phyloP scores from a whole-genome alignment of 306 rosid genomes.

The Gynostemma pentaphyllum region DNA sequence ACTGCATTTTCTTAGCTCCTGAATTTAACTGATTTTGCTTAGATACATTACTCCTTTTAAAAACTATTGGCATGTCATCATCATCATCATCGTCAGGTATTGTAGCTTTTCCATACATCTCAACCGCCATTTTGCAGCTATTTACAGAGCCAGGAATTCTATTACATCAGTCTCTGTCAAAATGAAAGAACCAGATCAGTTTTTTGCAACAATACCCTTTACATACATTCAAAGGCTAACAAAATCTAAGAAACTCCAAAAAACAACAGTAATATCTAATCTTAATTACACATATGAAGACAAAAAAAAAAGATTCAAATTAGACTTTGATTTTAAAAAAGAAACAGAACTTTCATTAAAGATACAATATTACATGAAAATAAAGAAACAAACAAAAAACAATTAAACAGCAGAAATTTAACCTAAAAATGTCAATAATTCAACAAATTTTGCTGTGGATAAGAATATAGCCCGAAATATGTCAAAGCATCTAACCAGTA shows the following conservation, averaged over 20 bases:
- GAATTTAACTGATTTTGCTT: slow-evolving; percentile 29
- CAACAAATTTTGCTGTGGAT: too few species aligned
- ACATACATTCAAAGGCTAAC: not conserved
- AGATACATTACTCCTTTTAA: slow-evolving; percentile 24
- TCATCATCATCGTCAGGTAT: slow-evolving; percentile 14
- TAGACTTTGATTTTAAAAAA: too few species aligned
- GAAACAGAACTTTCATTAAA: not conserved
- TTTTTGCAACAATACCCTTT: not conserved
- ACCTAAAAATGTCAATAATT: not conserved
- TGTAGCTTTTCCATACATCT: slow-evolving; percentile 19
- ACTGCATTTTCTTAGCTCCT: slow-evolving; percentile 20
- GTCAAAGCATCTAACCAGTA: not conserved
- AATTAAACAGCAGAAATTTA: not conserved
- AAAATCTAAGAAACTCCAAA: not conserved
- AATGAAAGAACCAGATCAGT: not conserved
- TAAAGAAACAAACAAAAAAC: not conserved
- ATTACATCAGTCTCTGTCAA: slow-evolving; percentile 19
- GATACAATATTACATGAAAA: not conserved
- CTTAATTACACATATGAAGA: not conserved
- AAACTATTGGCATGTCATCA: slow-evolving; percentile 28
- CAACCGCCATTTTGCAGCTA: slow-evolving; percentile 30
- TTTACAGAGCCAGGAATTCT: slow-evolving; percentile 13
- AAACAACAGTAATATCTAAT: not conserved
- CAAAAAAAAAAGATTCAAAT: too few species aligned
- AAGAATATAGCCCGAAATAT: too few species aligned